Percentiles rank a stretch among this genome's conserved stretches.
Conservation (phyloP, 495 filamentous ascomycete genomes). For the Ramalina intermedia region DNA sequence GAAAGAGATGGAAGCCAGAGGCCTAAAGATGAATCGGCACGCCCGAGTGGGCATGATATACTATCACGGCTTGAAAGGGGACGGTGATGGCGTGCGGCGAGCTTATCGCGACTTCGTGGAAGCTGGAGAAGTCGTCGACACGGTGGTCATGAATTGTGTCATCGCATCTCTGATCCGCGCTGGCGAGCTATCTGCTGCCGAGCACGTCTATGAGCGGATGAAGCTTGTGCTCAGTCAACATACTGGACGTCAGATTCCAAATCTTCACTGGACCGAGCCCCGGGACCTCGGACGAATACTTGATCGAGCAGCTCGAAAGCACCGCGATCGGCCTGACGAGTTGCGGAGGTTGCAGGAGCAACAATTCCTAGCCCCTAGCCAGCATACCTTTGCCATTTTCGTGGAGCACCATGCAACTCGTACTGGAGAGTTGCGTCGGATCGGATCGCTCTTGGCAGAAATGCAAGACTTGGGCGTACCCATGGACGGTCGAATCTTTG, state of each 20-base stretch:
- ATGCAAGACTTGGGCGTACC: conserved; percentile 44
- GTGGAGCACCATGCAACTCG: conserved; percentile 33
- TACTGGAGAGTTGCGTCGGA: conserved; percentile 41
- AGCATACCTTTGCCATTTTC: conserved; percentile 51
- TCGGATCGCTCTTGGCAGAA: conserved; percentile 45
- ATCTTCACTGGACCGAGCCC: conserved; percentile 49
- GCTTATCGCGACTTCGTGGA: conserved; percentile 66
- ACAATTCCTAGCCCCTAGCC: conserved; percentile 43
- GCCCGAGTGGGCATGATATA: conserved; percentile 71
- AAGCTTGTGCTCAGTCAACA: conserved; percentile 38
- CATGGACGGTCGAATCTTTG: conserved; percentile 46
- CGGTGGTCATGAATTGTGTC: conserved; percentile 70
- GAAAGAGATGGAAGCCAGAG: conserved; percentile 59
- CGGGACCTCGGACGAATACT: conserved; percentile 26
- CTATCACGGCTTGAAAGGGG: conserved; percentile 55
- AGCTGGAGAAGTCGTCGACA: conserved; percentile 77
- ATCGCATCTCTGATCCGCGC: conserved; percentile 61
- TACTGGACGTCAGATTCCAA: conserved; percentile 14
- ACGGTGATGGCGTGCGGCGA: conserved; percentile 51
- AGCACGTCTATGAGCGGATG: conserved; percentile 72
- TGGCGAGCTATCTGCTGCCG: conserved; percentile 56
- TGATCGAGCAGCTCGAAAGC: conserved; percentile 32
- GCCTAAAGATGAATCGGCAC: conserved; percentile 50
- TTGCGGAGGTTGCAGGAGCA: conserved; percentile 34
- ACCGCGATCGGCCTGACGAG: conserved; percentile 34